Evolutionary conservation across 345 rosid species (phyloP), one percentile per base, ranked within the genome.

Genomic region (Raphanus sativus): DNA sequence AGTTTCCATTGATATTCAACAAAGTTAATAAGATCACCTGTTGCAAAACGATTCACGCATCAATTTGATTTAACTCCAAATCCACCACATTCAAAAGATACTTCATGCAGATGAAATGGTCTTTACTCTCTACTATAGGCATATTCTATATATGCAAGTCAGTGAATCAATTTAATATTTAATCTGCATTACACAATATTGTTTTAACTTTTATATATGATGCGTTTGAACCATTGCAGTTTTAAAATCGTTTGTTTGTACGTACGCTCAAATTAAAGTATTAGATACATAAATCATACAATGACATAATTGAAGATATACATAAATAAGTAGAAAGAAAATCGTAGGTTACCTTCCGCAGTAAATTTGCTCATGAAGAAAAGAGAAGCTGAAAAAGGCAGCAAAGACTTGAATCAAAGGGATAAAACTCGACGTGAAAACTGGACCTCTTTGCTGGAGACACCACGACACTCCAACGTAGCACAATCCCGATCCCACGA

Each of bases 391-490:
- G 58, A 91, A 65, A 54, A 84, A 77, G 70, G 90, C 89, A n/a
- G 85, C 89, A 77, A 89, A 85, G 77, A 89, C 84, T 70, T 91
- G 97, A 66, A 85, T 75, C 28, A 88, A 75, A 45, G 97, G 97
- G 65, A 84, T 85, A 74, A 93, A 89, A 21, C 93, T 89, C 13
- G 97, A 83, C 0, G 98, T 91, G 85, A 91, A 91, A 29, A 91
- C 86, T 0, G 98, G 92, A 29, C 93, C 97, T 71, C 87, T 86
- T 69, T 87, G 87, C 78, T 86, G 82, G 15, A 91, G 94, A 78
- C 90, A 90, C 96, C 97, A 91, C 2, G 96, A 83, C 92, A 93
- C 87, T n/a, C 88, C 96, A 28, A 90, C 97, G 52, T 81, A 87
- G 78, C 94, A 89, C 83, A 93, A 58, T 2, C 91, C 97, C 16